phyloP scores from a whole-genome alignment of 805 yeast genomes.

The Alloascoidea hylecoeti region DNA sequence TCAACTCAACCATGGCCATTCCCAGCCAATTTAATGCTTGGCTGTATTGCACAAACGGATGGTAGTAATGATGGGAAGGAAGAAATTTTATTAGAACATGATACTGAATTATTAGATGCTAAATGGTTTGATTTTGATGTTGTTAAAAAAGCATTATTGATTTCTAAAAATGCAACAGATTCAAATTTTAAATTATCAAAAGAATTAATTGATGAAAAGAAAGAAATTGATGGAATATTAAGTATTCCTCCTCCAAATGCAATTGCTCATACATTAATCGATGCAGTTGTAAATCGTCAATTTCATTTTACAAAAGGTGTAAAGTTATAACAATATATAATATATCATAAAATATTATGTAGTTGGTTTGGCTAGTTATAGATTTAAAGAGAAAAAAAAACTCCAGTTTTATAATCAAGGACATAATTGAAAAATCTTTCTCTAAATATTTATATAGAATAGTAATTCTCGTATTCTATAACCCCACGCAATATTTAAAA shows the following conservation, averaged over 20 bases:
- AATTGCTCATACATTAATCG: constrained; percentile 18
- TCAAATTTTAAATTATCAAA: constrained; percentile 2
- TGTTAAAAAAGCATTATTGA: constrained; percentile 24
- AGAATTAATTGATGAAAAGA: constrained; percentile 4
- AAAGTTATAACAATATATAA: no score
- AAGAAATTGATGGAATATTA: constrained; percentile 5
- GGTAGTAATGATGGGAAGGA: constrained; percentile 50
- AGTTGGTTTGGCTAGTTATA: no score
- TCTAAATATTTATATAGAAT: no score
- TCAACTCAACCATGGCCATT: constrained; percentile 96
- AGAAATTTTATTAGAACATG: constrained; percentile 57
- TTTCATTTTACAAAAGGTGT: constrained; percentile 1
- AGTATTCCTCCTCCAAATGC: constrained; percentile 17
- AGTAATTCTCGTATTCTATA: no score
- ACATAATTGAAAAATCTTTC: no score
- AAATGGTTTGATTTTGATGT: constrained; percentile 61
- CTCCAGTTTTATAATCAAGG: no score
- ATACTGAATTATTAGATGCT: constrained; percentile 77
- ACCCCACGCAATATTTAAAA: no score
- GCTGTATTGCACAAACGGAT: constrained; percentile 65
- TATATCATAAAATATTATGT: no score
- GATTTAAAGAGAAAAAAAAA: no score
- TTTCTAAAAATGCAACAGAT: constrained; percentile 7
- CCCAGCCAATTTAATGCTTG: constrained; percentile 88
- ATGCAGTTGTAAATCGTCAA: constrained; percentile 9